These are phyloP conservation scores for Hypomontagnella monticulosa DNA, from an alignment of 495 filamentous ascomycete genomes.

Conservation along the genomic window DNA sequence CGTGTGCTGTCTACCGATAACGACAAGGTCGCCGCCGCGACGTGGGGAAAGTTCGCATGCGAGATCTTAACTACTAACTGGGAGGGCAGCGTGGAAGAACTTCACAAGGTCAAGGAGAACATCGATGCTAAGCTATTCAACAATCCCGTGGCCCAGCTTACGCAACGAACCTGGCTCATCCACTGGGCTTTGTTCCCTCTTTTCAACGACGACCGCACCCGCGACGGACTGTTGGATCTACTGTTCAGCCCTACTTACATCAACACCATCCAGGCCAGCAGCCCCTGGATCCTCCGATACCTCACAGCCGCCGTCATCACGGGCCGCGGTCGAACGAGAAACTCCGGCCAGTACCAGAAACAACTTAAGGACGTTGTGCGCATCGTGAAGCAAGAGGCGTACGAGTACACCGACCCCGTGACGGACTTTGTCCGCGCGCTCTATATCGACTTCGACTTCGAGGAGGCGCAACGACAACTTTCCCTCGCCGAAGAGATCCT, in stretches of 20 bases:
- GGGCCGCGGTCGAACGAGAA: slow-evolving; percentile 83
- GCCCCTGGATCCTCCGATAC: slow-evolving; percentile 96
- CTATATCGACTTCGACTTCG: slow-evolving; percentile 98
- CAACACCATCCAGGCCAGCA: slow-evolving; percentile 98
- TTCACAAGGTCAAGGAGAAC: slow-evolving; percentile 89
- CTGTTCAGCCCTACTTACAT: slow-evolving; percentile 97
- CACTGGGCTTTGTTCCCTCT: slow-evolving; percentile 99
- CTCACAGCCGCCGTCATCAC: slow-evolving; percentile 95
- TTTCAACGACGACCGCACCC: slow-evolving; percentile 95
- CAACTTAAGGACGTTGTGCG: slow-evolving; percentile 96
- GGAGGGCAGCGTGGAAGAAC: slow-evolving; percentile 95
- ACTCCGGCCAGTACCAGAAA: slow-evolving; percentile 90
- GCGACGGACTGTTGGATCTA: slow-evolving; percentile 89
- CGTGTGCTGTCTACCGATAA: slow-evolving; percentile 96
- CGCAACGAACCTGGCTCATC: slow-evolving; percentile 94
- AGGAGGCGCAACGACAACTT: slow-evolving; percentile 94
- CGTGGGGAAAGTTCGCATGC: slow-evolving; percentile 94
- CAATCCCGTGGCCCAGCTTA: slow-evolving; percentile 92
- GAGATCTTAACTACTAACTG: slow-evolving; percentile 94
- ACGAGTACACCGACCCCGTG: slow-evolving; percentile 96
- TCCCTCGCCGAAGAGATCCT: slow-evolving; percentile 91
- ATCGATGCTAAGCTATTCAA: slow-evolving; percentile 94
- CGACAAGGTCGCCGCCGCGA: slow-evolving; percentile 93
- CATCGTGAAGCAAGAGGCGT: slow-evolving; percentile 93
- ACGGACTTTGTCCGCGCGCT: slow-evolving; percentile 96